These are phyloP conservation scores for Carex parvula DNA, from an alignment of 176 grass and related monocot species.

Conservation along the genomic window DNA sequence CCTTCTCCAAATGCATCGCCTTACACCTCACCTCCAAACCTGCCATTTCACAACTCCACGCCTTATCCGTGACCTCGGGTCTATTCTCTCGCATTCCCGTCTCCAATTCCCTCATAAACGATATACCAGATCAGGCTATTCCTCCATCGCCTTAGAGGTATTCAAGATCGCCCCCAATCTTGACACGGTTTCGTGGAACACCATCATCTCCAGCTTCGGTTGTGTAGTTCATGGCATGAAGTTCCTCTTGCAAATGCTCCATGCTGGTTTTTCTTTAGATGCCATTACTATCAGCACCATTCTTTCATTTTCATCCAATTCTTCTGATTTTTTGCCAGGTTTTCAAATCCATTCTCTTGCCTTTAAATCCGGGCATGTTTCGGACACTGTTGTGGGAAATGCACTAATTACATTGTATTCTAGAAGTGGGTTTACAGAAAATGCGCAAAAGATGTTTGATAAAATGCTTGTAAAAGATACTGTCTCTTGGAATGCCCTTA, in stretches of 20 bases:
- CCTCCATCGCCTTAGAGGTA: slow-evolving; percentile 33
- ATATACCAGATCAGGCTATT: slow-evolving; percentile 49
- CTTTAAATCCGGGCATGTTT: slow-evolving; percentile 40
- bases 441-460: slow-evolving; percentile 51
- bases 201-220: slow-evolving; percentile 52
- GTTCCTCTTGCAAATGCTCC: slow-evolving; percentile 56
- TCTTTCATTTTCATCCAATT: slow-evolving; percentile 47
- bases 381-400: slow-evolving; percentile 56
- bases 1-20: slow-evolving; percentile 42
- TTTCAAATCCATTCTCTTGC: slow-evolving; percentile 59
- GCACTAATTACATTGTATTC: slow-evolving; percentile 69
- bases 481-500: slow-evolving; percentile 79
- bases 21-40: background rate
- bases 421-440: slow-evolving; percentile 17
- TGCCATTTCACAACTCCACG: slow-evolving; percentile 50
- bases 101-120: slow-evolving; percentile 67
- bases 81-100: slow-evolving; percentile 43
- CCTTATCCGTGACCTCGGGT: slow-evolving; percentile 38
- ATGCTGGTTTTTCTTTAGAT: slow-evolving; percentile 44
- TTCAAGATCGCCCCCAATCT: slow-evolving; percentile 33
- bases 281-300: slow-evolving; percentile 51
- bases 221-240: slow-evolving; percentile 39
- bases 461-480: slow-evolving; percentile 54
- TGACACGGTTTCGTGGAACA: slow-evolving; percentile 75
- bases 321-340: slow-evolving; percentile 18